Percentiles rank a stretch among this genome's conserved stretches.
Conservation (phyloP, 345 rosid genomes). For the Isatis tinctoria region DNA sequence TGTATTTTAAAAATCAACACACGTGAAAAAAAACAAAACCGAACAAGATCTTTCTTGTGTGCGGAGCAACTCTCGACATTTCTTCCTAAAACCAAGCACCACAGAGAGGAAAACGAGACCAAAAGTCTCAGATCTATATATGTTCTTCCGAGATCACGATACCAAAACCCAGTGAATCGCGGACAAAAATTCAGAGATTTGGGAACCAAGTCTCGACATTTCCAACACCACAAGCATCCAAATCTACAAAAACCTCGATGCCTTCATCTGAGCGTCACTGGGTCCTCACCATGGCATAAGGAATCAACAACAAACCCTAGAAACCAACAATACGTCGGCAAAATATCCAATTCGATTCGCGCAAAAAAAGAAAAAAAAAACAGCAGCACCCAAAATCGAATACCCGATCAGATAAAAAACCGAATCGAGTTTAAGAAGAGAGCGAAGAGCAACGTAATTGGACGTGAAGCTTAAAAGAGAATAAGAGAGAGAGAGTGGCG, state of each 20-base stretch:
- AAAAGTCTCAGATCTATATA: neutral
- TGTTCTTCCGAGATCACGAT: neutral
- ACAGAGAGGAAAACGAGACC: neutral
- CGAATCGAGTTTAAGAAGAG: neutral
- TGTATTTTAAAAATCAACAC: neutral
- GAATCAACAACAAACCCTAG: slow-evolving; percentile 11
- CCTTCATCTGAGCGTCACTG: neutral
- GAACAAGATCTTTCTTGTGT: neutral
- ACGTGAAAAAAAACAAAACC: neutral
- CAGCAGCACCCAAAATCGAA: neutral
- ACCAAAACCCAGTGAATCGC: neutral
- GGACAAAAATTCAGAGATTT: neutral
- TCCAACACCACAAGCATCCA: neutral
- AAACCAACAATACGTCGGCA: neutral
- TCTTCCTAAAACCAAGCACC: neutral
- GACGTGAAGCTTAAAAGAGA: neutral
- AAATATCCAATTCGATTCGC: neutral
- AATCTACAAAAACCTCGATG: slow-evolving; percentile 5
- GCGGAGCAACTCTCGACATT: neutral
- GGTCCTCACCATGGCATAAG: neutral
- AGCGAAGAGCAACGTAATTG: neutral
- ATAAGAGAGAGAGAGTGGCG: neutral
- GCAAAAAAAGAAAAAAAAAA: neutral
- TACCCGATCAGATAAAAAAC: neutral
- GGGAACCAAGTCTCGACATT: neutral